Base-by-base conservation (phyloP, 305 asterid species). In the Fraxinus sp. region DNA sequence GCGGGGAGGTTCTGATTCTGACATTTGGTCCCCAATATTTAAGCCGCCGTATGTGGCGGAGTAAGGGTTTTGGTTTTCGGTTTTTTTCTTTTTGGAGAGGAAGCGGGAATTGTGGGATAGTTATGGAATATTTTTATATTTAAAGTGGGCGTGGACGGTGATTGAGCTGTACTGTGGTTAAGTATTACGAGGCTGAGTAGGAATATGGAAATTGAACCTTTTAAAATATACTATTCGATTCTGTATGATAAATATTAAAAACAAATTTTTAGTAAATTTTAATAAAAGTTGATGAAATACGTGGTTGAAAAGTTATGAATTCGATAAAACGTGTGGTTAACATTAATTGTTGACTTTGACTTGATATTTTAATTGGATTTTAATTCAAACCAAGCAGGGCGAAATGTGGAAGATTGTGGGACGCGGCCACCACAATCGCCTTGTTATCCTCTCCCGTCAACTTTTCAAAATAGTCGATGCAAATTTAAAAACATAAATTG, bases 1-100 rank as follows among this genome's bases (percentile, higher is more conserved):
- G 32, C 32, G 32, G 75, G 79, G 86, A 20, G 49, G 81, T 66
- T 82, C 86, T 0, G 90, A 30, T 64, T 78, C 87, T 76, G 92
- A 83, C 94, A 89, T 89, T 33, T 28, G 79, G 59, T 5, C 7
- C 37, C 75, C 20, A 26, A 30, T 68, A 28, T n/a, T 24, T 36
- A 30, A 84, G 83, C 81, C 87, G 89, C 87, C 85, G 86, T 55
- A 36, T 36, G 33, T 36, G 75, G 4, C 75, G 70, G 28, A n/a
- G 36, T 1, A 49, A 49, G 20, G 75, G 75, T 33, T 68, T 68
- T 9, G 20, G 4, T 4, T 68, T 28, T n/a, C 10, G 37, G 7
- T 43, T 43, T 39, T 9, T 43, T 14, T 14, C 59, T 49, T 49
- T 49, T 49, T 9, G 32, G 24, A 55, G 75, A 68, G 75, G 75